phyloP scores from a whole-genome alignment of 2,329 filamentous ascomycete species.

The Monilinia laxa region DNA sequence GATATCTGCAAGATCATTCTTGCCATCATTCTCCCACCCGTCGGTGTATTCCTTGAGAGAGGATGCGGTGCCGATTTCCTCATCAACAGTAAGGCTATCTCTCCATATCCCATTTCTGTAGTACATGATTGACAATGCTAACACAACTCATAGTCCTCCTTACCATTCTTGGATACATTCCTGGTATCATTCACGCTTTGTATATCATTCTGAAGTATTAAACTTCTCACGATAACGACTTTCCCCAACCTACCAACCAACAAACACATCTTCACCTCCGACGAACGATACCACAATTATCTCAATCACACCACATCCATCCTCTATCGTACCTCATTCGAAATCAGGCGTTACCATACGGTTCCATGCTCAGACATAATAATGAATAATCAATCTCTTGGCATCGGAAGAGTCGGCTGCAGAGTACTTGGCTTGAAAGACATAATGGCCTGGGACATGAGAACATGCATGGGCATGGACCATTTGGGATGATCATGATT shows the following conservation, averaged over 20 bases:
- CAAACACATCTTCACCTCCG: neutral
- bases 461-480: constrained; percentile 9
- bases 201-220: constrained; percentile 84
- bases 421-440: constrained; percentile 11
- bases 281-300: constrained; percentile 11
- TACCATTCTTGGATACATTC: constrained; percentile 25
- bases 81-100: constrained; percentile 77
- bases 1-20: constrained; percentile 82
- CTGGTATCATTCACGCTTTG: constrained; percentile 27
- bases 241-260: neutral
- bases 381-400: constrained; percentile 14
- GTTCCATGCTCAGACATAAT: constrained; percentile 4
- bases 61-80: constrained; percentile 83
- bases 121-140: neutral
- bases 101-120: constrained; percentile 68
- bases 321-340: neutral
- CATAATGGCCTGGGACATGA: constrained; percentile 4
- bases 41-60: constrained; percentile 89
- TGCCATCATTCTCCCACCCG: constrained; percentile 83
- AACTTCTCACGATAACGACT: constrained; percentile 25
- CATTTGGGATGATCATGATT: neutral
- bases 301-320: neutral
- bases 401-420: constrained; percentile 16
- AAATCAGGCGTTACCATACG: constrained; percentile 5
- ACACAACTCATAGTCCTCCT: constrained; percentile 10